Evolutionary conservation across 1,139 yeast species (phyloP), one percentile per base, ranked within the genome.

Genomic region (Nakaseomyces bracarensis): DNA sequence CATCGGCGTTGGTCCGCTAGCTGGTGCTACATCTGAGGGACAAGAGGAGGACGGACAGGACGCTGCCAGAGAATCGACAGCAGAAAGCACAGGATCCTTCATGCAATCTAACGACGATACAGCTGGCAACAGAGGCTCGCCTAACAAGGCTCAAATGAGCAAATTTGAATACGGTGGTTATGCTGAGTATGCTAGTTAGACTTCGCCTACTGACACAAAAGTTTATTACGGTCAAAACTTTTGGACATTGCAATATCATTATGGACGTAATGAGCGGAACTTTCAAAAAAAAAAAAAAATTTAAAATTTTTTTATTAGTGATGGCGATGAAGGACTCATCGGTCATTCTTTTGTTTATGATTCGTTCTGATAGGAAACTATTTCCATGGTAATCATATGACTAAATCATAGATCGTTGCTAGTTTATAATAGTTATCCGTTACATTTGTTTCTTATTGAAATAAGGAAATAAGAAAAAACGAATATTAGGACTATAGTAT

Each of bases 1-100:
- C 51, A 81, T 84, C 44, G 94, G 94, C 1, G 89, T 84, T 4
- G 93, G 93, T 1, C 89, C 91, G 1, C 64, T 81, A 44, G 77
- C 83, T 1, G 80, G 69, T 8, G 36, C 43, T 7, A 8, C 41
- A 11, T 34, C 44, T 13, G 42, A 45, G 14, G 22, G 22, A 5
- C 34, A 30, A 22, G 45, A 46, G 43, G 48, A 54, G 36, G 45
- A 50, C 38, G 43, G 45, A 40, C 42, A 47, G 43, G 37, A 45
- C 48, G 15, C 50, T 36, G 9, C 40, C 44, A 20, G 37, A 36
- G 18, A 49, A 21, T 20, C 36, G 26, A 21, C 16, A 46, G 41
- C 49, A 51, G 18, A 55, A 54, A 38, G 10, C 42, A 26, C 30
- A 18, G 15, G 16, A 7, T n/a, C 36, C 9, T 21, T 9, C 5